Conservation (phyloP, 805 yeast species). For the Ogataea pilisensis region DNA sequence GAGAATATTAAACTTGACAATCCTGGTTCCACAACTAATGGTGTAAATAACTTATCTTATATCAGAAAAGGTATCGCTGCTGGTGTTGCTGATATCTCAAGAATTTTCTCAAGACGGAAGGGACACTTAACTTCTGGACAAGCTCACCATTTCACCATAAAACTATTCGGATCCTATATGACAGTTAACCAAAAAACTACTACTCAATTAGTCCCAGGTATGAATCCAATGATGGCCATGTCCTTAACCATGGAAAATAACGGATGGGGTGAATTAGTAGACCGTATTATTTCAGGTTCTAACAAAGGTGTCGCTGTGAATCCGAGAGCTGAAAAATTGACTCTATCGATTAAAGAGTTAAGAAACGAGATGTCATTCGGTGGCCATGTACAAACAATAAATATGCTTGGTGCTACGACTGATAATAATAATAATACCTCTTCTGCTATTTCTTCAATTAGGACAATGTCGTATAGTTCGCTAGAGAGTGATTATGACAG, state of each 20-base stretch:
- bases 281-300: slow-evolving; percentile 72
- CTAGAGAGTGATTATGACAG: slow-evolving; percentile 56
- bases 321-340: slow-evolving; percentile 71
- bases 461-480: slow-evolving; percentile 63
- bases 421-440: slow-evolving; percentile 24
- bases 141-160: slow-evolving; percentile 66
- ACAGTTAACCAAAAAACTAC: slow-evolving; percentile 33
- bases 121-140: slow-evolving; percentile 59
- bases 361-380: slow-evolving; percentile 36
- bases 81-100: slow-evolving; percentile 81
- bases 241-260: slow-evolving; percentile 40
- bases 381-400: background rate
- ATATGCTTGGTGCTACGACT: slow-evolving; percentile 5
- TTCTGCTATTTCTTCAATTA: slow-evolving; percentile 60
- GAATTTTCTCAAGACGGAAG: slow-evolving; percentile 64
- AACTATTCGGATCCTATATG: slow-evolving; percentile 67
- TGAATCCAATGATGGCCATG: slow-evolving; percentile 34
- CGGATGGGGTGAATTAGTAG: slow-evolving; percentile 89
- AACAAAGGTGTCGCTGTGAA: slow-evolving; percentile 74
- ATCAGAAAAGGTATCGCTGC: slow-evolving; percentile 81
- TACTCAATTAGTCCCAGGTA: slow-evolving; percentile 24
- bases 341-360: slow-evolving; percentile 70
- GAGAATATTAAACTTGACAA: slow-evolving; percentile 56
- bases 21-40: slow-evolving; percentile 5
- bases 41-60: slow-evolving; percentile 26